Evolutionary conservation across 2,329 filamentous ascomycete genomes (phyloP).

Genomic region (Paracoccidioides lutzii): DNA sequence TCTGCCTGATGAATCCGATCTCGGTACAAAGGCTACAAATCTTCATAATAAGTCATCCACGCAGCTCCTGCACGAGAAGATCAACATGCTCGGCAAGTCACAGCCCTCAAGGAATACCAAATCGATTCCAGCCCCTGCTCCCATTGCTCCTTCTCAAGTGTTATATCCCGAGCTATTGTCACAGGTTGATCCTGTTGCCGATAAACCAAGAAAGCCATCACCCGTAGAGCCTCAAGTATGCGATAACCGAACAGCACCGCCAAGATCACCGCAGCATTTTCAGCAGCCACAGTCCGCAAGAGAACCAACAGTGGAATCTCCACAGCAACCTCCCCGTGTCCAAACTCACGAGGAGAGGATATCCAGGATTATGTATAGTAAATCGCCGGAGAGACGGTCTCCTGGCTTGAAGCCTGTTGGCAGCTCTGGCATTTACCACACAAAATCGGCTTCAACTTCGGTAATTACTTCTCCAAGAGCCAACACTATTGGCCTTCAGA

Average conservation of each 20-base stretch:
- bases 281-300: not conserved
- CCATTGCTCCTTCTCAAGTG: slow-evolving; percentile 21
- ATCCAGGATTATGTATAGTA: slow-evolving; percentile 7
- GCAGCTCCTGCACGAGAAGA: slow-evolving; percentile 82
- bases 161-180: slow-evolving; percentile 25
- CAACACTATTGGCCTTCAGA: slow-evolving; percentile 35
- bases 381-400: slow-evolving; percentile 9
- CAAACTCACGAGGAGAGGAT: not conserved
- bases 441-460: slow-evolving; percentile 53
- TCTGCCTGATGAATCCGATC: slow-evolving; percentile 37
- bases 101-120: slow-evolving; percentile 34
- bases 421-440: slow-evolving; percentile 34
- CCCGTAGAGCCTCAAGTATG: not conserved
- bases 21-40: slow-evolving; percentile 39
- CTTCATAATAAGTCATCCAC: slow-evolving; percentile 82
- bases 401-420: slow-evolving; percentile 11
- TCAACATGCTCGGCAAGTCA: slow-evolving; percentile 57
- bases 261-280: slow-evolving; percentile 5
- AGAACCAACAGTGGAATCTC: not conserved
- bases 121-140: slow-evolving; percentile 28
- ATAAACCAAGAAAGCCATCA: not conserved
- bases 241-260: not conserved
- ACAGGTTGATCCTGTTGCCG: slow-evolving; percentile 12
- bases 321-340: not conserved
- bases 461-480: slow-evolving; percentile 40